Percentiles rank a stretch among this genome's conserved stretches.
Evolutionary conservation across 2,329 filamentous ascomycete genomes (phyloP).

Genomic region (Thelonectria blattea): DNA sequence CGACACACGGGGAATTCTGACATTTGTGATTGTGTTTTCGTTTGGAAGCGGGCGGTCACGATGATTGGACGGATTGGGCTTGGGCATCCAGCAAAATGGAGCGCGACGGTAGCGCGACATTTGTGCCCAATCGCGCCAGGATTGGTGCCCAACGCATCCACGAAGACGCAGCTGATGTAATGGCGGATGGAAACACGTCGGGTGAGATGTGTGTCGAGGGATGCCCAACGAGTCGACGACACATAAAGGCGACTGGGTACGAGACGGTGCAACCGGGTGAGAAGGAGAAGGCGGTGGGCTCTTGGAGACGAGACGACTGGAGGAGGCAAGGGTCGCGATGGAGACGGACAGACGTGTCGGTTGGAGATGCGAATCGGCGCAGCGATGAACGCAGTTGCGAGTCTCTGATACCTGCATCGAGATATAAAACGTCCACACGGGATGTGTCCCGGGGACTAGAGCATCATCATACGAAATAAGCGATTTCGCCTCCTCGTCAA

Average conservation of each 20-base stretch:
- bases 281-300: conserved; percentile 24
- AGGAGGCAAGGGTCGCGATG: conserved; percentile 21
- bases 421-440: conserved; percentile 35
- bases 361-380: conserved; percentile 31
- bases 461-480: conserved; percentile 20
- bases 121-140: conserved; percentile 46
- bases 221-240: conserved; percentile 30
- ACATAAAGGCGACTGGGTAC: conserved; percentile 29
- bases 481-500: conserved; percentile 24
- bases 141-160: conserved; percentile 48
- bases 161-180: conserved; percentile 34
- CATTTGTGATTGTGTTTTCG: conserved; percentile 22
- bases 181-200: conserved; percentile 36
- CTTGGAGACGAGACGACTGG: conserved; percentile 25
- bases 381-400: conserved; percentile 25
- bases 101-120: conserved; percentile 35
- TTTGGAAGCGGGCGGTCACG: conserved; percentile 8
- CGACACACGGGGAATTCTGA: conserved; percentile 12
- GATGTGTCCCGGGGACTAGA: conserved; percentile 26
- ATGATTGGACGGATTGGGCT: conserved; percentile 36
- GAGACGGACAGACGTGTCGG: conserved; percentile 35
- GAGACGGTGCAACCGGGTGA: conserved; percentile 28
- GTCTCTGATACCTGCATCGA: conserved; percentile 33
- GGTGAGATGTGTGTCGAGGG: conserved; percentile 21
- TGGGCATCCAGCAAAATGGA: conserved; percentile 38